A percentile compares a stretch with the other conserved stretches of the same genome.
Evolutionary conservation across 257 asterid species (phyloP).

Genomic region (Solanum boliviense): DNA sequence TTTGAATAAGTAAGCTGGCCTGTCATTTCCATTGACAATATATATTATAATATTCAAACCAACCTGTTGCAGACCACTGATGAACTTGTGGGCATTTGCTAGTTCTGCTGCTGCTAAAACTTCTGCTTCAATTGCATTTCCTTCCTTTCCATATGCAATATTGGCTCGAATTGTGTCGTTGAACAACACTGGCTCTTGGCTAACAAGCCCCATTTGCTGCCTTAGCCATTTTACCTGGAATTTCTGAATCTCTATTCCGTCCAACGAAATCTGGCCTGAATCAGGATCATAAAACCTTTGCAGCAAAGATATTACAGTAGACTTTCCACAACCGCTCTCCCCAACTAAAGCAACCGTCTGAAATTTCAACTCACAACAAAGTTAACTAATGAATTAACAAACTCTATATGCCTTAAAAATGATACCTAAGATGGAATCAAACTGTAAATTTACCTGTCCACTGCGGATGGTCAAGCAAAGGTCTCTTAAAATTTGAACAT

Average conservation of each 20-base stretch:
- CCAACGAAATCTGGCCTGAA: constrained; percentile 54
- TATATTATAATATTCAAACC: not conserved
- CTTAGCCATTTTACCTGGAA: constrained; percentile 78
- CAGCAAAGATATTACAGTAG: constrained; percentile 63
- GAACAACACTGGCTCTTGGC: constrained; percentile 81
- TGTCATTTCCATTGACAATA: not conserved
- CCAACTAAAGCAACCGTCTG: constrained; percentile 90
- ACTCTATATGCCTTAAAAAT: not conserved
- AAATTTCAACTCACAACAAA: not conserved
- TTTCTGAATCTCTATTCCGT: constrained; percentile 68
- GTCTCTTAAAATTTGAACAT: constrained; percentile 54
- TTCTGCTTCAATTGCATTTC: constrained; percentile 71
- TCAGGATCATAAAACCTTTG: constrained; percentile 82
- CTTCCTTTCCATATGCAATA: constrained; percentile 75
- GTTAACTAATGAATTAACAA: not conserved
- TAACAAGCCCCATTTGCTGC: constrained; percentile 88
- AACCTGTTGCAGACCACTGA: constrained; percentile 53
- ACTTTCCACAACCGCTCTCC: constrained; percentile 93
- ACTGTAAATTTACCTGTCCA: constrained; percentile 45
- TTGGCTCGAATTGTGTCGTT: constrained; percentile 77
- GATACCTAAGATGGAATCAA: not conserved
- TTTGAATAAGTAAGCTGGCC: not conserved
- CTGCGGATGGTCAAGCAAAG: constrained; percentile 51
- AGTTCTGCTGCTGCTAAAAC: constrained; percentile 61
- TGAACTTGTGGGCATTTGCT: constrained; percentile 90